A percentile compares a stretch with the other conserved stretches of the same genome.
phyloP scores from a whole-genome alignment of 352 stramenopile species.

The Thraustochytrium striatum region DNA sequence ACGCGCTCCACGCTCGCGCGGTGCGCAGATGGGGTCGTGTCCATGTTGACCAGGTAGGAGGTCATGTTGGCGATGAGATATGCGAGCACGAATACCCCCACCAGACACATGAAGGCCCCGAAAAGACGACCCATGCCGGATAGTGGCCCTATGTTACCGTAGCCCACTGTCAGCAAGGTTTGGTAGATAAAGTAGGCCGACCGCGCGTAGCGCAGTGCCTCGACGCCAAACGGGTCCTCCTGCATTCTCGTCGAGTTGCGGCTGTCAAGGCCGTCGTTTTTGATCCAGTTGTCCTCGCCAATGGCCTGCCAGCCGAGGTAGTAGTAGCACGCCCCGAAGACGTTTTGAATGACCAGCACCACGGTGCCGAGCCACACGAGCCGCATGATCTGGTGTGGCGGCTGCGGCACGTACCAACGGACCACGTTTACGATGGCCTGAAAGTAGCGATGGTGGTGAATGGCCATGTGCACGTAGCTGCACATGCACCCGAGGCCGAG shows the following conservation, averaged over 20 bases:
- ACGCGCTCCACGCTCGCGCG: constrained; percentile 7
- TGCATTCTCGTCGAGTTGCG: background rate
- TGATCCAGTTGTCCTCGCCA: background rate
- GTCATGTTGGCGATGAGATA: constrained; percentile 45
- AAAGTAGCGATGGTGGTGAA: no score
- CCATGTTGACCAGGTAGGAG: constrained; percentile 44
- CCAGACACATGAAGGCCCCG: background rate
- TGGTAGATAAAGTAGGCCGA: constrained; percentile 43
- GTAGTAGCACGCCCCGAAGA: constrained; percentile 3
- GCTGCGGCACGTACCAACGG: background rate
- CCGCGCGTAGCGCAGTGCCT: background rate
- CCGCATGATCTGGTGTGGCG: constrained; percentile 23
- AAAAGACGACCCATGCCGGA: background rate
- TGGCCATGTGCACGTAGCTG: no score
- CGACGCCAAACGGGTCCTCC: background rate
- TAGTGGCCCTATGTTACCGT: constrained; percentile 19
- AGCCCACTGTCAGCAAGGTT: constrained; percentile 37
- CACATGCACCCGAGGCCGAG: no score
- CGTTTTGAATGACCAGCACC: constrained; percentile 15
- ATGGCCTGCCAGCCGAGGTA: background rate
- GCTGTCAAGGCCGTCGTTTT: background rate
- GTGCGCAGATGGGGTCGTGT: constrained; percentile 17
- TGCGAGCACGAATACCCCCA: constrained; percentile 27
- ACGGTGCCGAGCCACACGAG: background rate
- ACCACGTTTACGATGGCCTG: background rate